These are phyloP conservation scores for Trametes meyenii DNA, from an alignment of 768 basidiomycete species.

Conservation along the genomic window DNA sequence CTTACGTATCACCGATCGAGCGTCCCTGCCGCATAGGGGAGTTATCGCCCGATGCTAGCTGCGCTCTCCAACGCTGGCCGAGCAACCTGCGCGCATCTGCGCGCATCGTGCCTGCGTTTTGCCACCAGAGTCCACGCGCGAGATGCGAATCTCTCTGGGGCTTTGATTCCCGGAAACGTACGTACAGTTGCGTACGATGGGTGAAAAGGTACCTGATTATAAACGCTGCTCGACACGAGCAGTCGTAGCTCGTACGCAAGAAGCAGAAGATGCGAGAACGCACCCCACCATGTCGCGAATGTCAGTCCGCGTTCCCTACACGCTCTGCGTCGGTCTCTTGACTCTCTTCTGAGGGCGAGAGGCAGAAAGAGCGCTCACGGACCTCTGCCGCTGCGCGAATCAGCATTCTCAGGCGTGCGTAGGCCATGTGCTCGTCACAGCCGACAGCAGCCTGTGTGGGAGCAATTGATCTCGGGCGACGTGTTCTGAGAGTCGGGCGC, in stretches of 20 bases:
- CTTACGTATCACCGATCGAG: slow-evolving; percentile 19
- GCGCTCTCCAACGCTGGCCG: not conserved
- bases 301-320: slow-evolving; percentile 3
- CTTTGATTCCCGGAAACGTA: slow-evolving; percentile 12
- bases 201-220: not conserved
- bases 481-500: slow-evolving; percentile 7
- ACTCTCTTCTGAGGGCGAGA: not conserved
- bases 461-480: slow-evolving; percentile 13
- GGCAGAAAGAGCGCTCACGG: not conserved
- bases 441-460: slow-evolving; percentile 17
- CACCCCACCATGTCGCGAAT: not conserved
- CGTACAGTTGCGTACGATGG: not conserved
- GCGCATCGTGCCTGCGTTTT: not conserved
- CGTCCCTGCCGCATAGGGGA: not conserved
- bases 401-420: slow-evolving; percentile 13
- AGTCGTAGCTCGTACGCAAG: not conserved
- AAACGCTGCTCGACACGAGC: not conserved
- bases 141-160: slow-evolving; percentile 13
- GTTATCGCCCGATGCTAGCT: not conserved
- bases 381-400: slow-evolving; percentile 8
- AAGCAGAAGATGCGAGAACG: not conserved
- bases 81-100: not conserved
- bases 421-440: slow-evolving; percentile 16
- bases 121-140: not conserved
- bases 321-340: not conserved